Base-by-base conservation (phyloP, 352 stramenopile species). In the Pythium volutum region DNA sequence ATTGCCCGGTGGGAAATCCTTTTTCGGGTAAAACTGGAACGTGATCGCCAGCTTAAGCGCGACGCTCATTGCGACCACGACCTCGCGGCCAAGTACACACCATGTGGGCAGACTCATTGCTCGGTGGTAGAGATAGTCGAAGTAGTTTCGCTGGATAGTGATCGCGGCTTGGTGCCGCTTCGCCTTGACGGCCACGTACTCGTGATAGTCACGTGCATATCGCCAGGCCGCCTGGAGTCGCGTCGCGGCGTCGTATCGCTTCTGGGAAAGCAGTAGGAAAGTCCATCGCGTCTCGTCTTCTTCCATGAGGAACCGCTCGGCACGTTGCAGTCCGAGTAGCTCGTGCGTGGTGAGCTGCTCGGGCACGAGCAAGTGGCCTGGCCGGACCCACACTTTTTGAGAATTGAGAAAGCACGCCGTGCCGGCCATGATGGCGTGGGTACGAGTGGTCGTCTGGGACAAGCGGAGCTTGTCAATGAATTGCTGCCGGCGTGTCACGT, bases 1-100 rank as follows among this genome's bases (percentile, higher is more conserved):
- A 41, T 91, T 93, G 2, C 82, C 84, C 12, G 74, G 66, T 3
- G 79, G 70, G 31, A 93, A 91, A 52, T 93, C 84, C 53, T 83
- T 91, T 25, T 72, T 75, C 2, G 68, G 57, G 55, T 91, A 91
- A 65, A 93, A 93, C 54, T 89, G 78, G 64, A 93, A 93, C 16
- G 69, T 75, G 34, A 89, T 81, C 1, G 80, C 81, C 23, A 75
- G 79, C 26, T 80, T 84, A 27, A 75, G 70, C n/a, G 81, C 80
- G 22, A 89, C 59, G 23, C 74, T 87, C n/a, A 73, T 71, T 0
- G 77, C 78, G 8, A 89, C 70, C 25, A 93, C 41, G 20, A 91
- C 79, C 57, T 93, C 81, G 31, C 73, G 77, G 9, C 81, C 80
- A 20, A 76, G 36, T 18, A 84, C 66, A 59, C 81, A 93, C 84